These are phyloP conservation scores for Cryoendolithus antarcticus DNA, from an alignment of 2,329 filamentous ascomycete genomes.

Conservation along the genomic window DNA sequence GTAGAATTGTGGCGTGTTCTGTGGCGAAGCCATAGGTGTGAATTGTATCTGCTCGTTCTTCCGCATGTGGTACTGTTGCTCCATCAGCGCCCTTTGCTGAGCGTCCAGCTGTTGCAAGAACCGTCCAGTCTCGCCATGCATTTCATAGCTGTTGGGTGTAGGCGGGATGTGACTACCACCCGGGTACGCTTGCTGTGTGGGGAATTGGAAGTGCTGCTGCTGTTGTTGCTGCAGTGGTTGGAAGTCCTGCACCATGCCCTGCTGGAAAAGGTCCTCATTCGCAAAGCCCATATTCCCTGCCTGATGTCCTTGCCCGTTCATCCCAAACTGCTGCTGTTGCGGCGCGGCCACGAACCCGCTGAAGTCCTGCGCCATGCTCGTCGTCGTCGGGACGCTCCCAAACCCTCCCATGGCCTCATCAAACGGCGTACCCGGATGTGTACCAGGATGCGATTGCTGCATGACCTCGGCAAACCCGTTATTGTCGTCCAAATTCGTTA, in stretches of 20 bases:
- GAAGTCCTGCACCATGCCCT: constrained; percentile 14
- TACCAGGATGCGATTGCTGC: constrained; percentile 9
- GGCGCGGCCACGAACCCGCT: constrained; percentile 8
- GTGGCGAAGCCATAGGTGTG: constrained; percentile 69
- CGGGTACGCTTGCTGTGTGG: constrained; percentile 34
- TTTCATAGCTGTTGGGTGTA: constrained; percentile 69
- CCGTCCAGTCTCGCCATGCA: constrained; percentile 46
- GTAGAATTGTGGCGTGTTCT: constrained; percentile 57
- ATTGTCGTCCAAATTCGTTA: constrained; percentile 10
- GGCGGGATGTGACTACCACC: constrained; percentile 52
- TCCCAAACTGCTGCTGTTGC: constrained; percentile 3
- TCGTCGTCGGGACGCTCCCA: constrained; percentile 10
- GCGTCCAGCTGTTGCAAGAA: constrained; percentile 43
- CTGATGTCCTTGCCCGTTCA: background rate
- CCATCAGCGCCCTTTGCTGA: constrained; percentile 51
- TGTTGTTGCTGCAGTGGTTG: constrained; percentile 18
- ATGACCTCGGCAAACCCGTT: constrained; percentile 14
- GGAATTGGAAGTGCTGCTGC: constrained; percentile 21
- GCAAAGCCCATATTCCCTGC: constrained; percentile 10
- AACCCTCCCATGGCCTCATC: constrained; percentile 13
- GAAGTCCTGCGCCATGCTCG: constrained; percentile 18
- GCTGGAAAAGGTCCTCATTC: constrained; percentile 15
- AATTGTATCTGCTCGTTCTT: constrained; percentile 40
- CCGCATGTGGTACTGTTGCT: constrained; percentile 50
- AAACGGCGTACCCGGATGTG: constrained; percentile 19